Evolutionary conservation across 306 rosid genomes (phyloP).

Genomic region (Prunus mongolica): DNA sequence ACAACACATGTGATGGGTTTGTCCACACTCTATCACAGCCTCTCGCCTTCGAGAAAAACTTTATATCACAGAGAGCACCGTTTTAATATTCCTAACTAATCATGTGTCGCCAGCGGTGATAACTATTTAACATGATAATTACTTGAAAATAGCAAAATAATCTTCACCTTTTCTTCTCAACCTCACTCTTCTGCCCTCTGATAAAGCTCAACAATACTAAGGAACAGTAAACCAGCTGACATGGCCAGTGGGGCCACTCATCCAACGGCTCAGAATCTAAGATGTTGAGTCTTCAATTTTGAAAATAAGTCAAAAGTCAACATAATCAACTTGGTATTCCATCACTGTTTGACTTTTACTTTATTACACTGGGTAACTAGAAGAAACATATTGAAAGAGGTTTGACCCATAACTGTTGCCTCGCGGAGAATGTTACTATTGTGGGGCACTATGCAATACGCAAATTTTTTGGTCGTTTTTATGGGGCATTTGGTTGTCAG

Average conservation of each 20-base stretch:
- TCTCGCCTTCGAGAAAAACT: neutral
- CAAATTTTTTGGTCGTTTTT: no score
- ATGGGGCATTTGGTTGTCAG: no score
- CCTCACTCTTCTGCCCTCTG: no score
- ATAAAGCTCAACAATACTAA: no score
- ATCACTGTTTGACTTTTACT: neutral
- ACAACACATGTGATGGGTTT: constrained; percentile 43
- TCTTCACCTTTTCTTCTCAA: no score
- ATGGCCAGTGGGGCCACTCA: neutral
- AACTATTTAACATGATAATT: no score
- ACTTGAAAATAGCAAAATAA: no score
- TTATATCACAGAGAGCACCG: no score
- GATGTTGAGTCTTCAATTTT: neutral
- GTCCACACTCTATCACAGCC: neutral
- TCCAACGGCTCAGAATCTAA: neutral
- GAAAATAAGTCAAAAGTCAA: neutral
- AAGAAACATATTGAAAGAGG: neutral
- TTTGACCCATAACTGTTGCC: neutral
- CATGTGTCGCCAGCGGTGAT: no score
- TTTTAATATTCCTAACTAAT: no score
- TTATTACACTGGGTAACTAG: neutral
- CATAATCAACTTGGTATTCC: neutral
- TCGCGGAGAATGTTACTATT: neutral
- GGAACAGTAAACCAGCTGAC: neutral
- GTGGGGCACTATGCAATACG: no score